Evolutionary conservation across 2,329 filamentous ascomycete species (phyloP), one percentile per base, ranked within the genome.

Genomic region (Alternaria consortialis): DNA sequence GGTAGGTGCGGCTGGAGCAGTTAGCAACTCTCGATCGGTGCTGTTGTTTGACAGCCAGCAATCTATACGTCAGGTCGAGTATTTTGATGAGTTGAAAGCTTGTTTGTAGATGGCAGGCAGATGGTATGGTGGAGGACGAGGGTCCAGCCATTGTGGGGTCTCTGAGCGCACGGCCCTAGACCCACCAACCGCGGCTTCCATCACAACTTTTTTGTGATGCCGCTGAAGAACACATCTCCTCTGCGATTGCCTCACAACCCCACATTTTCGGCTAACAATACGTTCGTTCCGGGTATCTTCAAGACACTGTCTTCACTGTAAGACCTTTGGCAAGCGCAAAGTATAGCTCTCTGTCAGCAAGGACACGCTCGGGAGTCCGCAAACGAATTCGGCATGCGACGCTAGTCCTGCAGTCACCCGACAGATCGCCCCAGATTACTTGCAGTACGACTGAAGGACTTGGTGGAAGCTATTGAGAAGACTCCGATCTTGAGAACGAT

Each of bases 381-480:
- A 63, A 55, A 55, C 46, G 57, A 20, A 20, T 58, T 55, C 63
- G 62, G 64, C 59, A 70, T 67, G 65, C 44, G 47, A 63, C 62
- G 60, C 63, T 74, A 65, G 71, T 60, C 50, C 65, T 56, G 64
- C 65, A 56, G 62, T 54, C 52, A 56, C 51, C 60, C 62, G 25
- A 65, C 60, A 46, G 56, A 29, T 40, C 53, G 58, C 62, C 64
- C 59, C 40, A 43, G 59, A 62, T 36, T 63, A 61, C 59, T 56
- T 62, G 55, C 63, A 54, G 48, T n/a, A 11, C 31, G 31, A 25
- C 46, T 48, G 51, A 31, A 53, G 36, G 25, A 25, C 40, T 62
- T 57, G 58, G 72, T 74, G 70, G 65, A 74, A 69, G 43, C 58
- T 25, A 32, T 68, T 8, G 62, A 70, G 58, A 70, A 70, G 52